Base-by-base conservation (phyloP, 305 asterid genomes). In the Plantago lanceolata region DNA sequence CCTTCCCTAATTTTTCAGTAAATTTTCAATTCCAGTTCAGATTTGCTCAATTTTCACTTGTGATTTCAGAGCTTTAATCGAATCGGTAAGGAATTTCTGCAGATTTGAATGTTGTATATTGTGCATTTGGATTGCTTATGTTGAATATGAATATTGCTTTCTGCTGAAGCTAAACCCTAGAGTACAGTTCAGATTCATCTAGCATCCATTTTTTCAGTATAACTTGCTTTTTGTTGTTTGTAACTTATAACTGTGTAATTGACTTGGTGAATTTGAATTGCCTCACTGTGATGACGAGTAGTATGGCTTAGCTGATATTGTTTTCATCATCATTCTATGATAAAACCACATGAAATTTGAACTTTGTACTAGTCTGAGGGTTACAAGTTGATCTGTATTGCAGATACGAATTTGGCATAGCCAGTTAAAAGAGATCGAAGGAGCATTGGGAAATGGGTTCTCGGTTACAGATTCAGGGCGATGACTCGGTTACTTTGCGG, bases 401-500 rank as follows among this genome's bases (percentile, higher is more conserved):
- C 29, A 24, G 59, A 54, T 54, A 40, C 45, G 11, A 12, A 9
- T 40, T 40, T 40, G 45, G 45, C 15, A 8, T 51, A 51, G 12
- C 40, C 31, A 26, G 3, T n/a, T 16, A 54, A 16, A 57, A 26
- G 76, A 51, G 64, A 68, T 33, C 57, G 64, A 68, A 40, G 16
- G 59, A 74, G 43, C 13, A 48, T 19, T 63, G 49, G 63, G 73
- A 63, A 33, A 88, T 83, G 96, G 82, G 80, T 40, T 80, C 84
- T 54, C 77, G 72, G 67, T 65, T 88, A 59, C 96, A 86, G 49
- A 70, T 91, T 63, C 70, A 75, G 57, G 95, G 84, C 21, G 96
- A 91, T 71, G 95, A 88, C 19, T 83, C 93, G 1, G 87, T 91
- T 71, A 81, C 79, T 44, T 52, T 89, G 71, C 84, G 79, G 2